Base-by-base conservation (phyloP, 345 rosid species). In the Heritiera littoralis region DNA sequence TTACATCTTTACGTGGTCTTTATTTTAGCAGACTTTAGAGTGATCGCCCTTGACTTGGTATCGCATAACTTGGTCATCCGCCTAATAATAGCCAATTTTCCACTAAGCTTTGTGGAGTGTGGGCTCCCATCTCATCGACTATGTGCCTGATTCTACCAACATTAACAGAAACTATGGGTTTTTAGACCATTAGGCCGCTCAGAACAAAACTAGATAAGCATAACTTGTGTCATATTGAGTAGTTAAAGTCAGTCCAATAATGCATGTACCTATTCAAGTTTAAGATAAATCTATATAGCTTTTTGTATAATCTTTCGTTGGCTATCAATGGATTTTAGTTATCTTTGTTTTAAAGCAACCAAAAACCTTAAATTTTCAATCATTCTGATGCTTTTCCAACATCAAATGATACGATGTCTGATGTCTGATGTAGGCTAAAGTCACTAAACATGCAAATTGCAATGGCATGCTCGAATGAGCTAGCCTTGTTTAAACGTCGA, bases 41-140 rank as follows among this genome's bases (percentile, higher is more conserved):
- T 15, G 49, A 11, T 58, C 38, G 32, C 75, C 2, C 63, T 68
- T n/a, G 61, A 55, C 54, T 49, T 12, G 38, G 58, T 51, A 28
- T 45, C 17, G 13, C 48, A 59, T 2, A 28, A 82, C 11, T 18
- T 9, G 72, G 73, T 74, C 58, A 40, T 59, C 76, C 48, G 10
- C 46, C 61, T 32, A 49, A 77, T 55, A 23, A 74, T 63, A 55
- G 38, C 72, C n/a, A 52, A 38, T 20, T 78, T 9, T 30, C 61
- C 68, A 54, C 59, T 60, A 45, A 13, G 60, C 43, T 46, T 32
- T 46, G 71, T 78, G 58, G 60, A 46, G 61, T 52, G 69, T 76
- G 76, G 76, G 60, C 79, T 76, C 66, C 72, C 52, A 54, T 20
- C 15, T 54, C 64, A 3, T 54, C 63, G 1, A 72, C 46, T 72